phyloP scores from a whole-genome alignment of 352 stramenopile genomes.

The Phytophthora citricola region DNA sequence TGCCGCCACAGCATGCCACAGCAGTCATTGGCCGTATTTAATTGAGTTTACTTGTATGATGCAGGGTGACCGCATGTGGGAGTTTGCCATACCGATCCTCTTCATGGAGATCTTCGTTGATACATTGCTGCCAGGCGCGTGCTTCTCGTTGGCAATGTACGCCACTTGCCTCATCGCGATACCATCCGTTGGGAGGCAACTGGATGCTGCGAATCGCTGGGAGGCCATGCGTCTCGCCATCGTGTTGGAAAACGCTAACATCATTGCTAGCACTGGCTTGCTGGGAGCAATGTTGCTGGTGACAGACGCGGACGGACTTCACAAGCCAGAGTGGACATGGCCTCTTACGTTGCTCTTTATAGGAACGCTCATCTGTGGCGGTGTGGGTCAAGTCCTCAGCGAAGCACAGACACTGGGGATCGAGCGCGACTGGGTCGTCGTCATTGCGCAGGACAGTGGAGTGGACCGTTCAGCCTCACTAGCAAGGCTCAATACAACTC shows the following conservation, averaged over 20 bases:
- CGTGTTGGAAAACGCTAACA: constrained; percentile 76
- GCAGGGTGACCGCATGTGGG: constrained; percentile 84
- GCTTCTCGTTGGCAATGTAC: constrained; percentile 81
- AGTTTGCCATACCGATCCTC: constrained; percentile 81
- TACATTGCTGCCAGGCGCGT: constrained; percentile 76
- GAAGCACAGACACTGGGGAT: constrained; percentile 80
- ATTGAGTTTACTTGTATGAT: not conserved
- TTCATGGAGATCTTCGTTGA: constrained; percentile 91
- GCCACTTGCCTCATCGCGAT: constrained; percentile 73
- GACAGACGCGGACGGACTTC: constrained; percentile 59
- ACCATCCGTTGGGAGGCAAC: constrained; percentile 64
- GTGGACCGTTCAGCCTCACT: constrained; percentile 50
- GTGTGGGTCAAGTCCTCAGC: constrained; percentile 82
- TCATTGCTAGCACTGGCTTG: constrained; percentile 66
- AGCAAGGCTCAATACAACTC: constrained; percentile 70
- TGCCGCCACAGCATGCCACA: not conserved
- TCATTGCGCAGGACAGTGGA: constrained; percentile 53
- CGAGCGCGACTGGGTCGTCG: constrained; percentile 89
- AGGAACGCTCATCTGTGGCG: constrained; percentile 64
- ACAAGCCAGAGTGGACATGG: constrained; percentile 64
- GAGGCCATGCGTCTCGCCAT: constrained; percentile 70
- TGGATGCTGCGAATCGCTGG: constrained; percentile 76
- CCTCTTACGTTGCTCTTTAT: constrained; percentile 59
- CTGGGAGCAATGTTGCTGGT: constrained; percentile 65
- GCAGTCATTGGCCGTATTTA: not conserved